Percentiles rank a stretch among this genome's conserved stretches.
Evolutionary conservation across 225 moss, liverwort and hornwort species (phyloP).

Genomic region (Ulota crispa): DNA sequence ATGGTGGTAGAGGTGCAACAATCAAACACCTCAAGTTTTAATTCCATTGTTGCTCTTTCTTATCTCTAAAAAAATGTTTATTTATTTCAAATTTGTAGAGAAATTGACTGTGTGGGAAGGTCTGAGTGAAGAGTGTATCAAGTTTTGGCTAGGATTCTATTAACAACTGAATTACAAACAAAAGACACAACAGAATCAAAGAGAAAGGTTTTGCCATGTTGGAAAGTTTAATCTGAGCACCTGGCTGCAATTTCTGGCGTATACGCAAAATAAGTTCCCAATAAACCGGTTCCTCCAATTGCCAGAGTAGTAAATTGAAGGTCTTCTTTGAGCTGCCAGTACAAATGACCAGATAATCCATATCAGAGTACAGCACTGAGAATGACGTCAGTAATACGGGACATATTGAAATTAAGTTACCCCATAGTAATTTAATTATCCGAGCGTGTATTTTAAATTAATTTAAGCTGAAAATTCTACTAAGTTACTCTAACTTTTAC

Average conservation of each 20-base stretch:
- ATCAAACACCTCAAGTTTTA: too few species aligned
- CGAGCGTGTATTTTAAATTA: too few species aligned
- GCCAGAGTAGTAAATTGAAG: conserved; percentile 72
- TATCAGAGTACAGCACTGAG: not conserved
- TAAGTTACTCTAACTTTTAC: too few species aligned
- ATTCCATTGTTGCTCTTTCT: too few species aligned
- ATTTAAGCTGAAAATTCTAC: too few species aligned
- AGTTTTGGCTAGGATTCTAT: too few species aligned
- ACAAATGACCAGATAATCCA: conserved; percentile 5
- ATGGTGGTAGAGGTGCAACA: too few species aligned
- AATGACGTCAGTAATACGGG: not conserved
- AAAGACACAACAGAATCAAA: not conserved
- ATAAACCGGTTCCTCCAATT: conserved; percentile 56
- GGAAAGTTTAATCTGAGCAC: conserved; percentile 26
- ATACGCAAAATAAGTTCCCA: conserved; percentile 64
- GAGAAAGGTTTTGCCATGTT: not conserved
- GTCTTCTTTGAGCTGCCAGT: conserved; percentile 69
- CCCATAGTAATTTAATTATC: not conserved
- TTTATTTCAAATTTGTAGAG: too few species aligned
- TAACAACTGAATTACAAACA: not conserved
- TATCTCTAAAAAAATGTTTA: too few species aligned
- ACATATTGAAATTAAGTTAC: not conserved
- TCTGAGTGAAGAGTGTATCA: too few species aligned
- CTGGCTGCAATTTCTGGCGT: conserved; percentile 78
- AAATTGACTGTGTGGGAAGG: too few species aligned